These are phyloP conservation scores for Onygena corvina DNA, from an alignment of 2,329 filamentous ascomycete species.

Conservation along the genomic window DNA sequence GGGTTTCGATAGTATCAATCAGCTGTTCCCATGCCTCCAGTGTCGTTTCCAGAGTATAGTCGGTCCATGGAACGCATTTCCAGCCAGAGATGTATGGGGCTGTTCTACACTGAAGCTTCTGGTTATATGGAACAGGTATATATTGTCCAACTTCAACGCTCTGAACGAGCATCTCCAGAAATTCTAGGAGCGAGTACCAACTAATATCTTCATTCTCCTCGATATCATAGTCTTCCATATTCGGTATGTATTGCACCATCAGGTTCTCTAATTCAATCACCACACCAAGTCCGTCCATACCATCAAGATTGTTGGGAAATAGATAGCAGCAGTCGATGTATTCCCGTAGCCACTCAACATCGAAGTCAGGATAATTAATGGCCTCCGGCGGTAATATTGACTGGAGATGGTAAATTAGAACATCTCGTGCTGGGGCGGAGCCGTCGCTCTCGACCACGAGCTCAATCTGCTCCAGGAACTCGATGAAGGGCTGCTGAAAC, in stretches of 20 bases:
- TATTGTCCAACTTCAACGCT: not conserved
- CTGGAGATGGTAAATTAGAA: not conserved
- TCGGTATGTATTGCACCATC: not conserved
- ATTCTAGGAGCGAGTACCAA: not conserved
- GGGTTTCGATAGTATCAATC: not conserved
- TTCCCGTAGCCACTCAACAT: not conserved
- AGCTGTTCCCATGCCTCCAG: not conserved
- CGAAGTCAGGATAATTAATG: not conserved
- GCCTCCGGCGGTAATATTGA: not conserved
- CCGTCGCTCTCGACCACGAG: not conserved
- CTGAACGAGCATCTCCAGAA: not conserved
- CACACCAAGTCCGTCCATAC: not conserved
- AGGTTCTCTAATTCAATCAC: not conserved
- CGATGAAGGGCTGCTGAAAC: not conserved
- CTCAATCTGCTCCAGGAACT: not conserved
- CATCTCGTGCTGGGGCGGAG: not conserved
- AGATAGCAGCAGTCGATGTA: not conserved
- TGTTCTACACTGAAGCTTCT: too few species aligned
- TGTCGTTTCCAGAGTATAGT: not conserved
- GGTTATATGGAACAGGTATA: not conserved
- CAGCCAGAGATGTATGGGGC: too few species aligned
- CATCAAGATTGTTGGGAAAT: not conserved
- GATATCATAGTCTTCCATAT: not conserved
- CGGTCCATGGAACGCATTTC: not conserved
- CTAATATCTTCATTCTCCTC: not conserved